Percentiles rank a stretch among this genome's conserved stretches.
phyloP scores from a whole-genome alignment of 176 grass and related monocot genomes.

The Microstegium vimineum region DNA sequence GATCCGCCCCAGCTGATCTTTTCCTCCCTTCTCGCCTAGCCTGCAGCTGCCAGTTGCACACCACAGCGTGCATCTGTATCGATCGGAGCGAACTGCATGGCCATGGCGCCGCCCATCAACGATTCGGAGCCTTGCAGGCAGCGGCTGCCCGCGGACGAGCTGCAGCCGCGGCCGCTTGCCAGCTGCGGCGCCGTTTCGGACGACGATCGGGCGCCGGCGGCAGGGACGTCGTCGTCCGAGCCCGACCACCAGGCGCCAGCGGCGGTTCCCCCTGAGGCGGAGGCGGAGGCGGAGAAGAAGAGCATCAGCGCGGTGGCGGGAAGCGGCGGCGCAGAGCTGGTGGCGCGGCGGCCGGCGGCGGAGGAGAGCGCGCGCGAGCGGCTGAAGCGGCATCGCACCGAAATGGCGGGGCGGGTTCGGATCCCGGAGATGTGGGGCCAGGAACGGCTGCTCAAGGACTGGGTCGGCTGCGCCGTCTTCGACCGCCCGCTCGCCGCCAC shows the following conservation, averaged over 20 bases:
- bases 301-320: no score
- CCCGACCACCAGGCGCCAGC: neutral
- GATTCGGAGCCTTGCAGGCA: neutral
- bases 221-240: neutral
- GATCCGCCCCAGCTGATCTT: no score
- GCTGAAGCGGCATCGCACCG: slow-evolving; percentile 55
- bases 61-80: neutral
- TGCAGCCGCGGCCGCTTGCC: neutral
- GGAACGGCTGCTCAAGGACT: slow-evolving; percentile 53
- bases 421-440: slow-evolving; percentile 64
- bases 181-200: neutral
- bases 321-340: neutral
- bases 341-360: neutral
- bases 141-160: neutral
- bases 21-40: neutral
- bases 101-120: slow-evolving; percentile 3
- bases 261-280: neutral
- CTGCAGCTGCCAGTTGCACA: neutral
- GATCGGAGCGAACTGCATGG: slow-evolving; percentile 14
- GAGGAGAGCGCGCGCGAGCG: slow-evolving; percentile 47
- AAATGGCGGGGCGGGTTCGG: slow-evolving; percentile 53
- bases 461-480: slow-evolving; percentile 51
- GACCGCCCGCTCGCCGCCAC: slow-evolving; percentile 50
- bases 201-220: slow-evolving; percentile 1
- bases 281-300: neutral